These are phyloP conservation scores for Dictyostelium purpureum DNA, from an alignment of 78 protist species.

Conservation along the genomic window DNA sequence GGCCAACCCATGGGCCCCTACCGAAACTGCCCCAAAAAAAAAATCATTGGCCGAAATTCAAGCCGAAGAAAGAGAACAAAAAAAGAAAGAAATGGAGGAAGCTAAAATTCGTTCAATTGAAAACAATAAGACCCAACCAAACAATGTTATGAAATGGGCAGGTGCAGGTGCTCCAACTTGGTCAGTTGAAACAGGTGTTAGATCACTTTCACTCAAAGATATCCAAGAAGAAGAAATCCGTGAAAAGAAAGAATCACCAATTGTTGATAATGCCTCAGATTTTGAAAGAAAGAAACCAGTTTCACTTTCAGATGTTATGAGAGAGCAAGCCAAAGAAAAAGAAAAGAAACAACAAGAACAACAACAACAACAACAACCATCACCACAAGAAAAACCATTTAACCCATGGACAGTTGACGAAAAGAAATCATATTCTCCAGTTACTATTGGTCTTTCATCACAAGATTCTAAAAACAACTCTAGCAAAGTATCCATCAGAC, in stretches of 20 bases:
- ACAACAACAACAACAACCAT: constrained; percentile 28
- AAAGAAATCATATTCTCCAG: constrained; percentile 1
- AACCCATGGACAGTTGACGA: constrained; percentile 65
- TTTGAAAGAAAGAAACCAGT: constrained; percentile 21
- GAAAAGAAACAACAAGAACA: constrained; percentile 25
- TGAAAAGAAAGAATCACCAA: neutral
- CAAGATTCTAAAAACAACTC: neutral
- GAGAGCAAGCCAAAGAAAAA: constrained; percentile 68
- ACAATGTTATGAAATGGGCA: constrained; percentile 44
- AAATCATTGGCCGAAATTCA: constrained; percentile 52
- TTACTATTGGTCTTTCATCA: constrained; percentile 9
- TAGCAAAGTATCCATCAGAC: neutral
- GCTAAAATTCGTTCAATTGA: constrained; percentile 5
- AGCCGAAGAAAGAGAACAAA: constrained; percentile 60
- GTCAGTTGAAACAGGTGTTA: neutral
- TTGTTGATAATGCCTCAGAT: neutral
- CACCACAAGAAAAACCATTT: constrained; percentile 27
- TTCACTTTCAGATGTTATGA: constrained; percentile 56
- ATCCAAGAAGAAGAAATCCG: constrained; percentile 12
- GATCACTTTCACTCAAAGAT: neutral
- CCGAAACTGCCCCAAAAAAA: constrained; percentile 2
- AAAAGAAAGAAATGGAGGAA: constrained; percentile 40
- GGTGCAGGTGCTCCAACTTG: constrained; percentile 12
- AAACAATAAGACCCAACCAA: neutral
- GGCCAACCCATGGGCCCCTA: constrained; percentile 54